Base-by-base conservation (phyloP, 805 yeast genomes). In the Tetrapisispora namnaoensis region DNA sequence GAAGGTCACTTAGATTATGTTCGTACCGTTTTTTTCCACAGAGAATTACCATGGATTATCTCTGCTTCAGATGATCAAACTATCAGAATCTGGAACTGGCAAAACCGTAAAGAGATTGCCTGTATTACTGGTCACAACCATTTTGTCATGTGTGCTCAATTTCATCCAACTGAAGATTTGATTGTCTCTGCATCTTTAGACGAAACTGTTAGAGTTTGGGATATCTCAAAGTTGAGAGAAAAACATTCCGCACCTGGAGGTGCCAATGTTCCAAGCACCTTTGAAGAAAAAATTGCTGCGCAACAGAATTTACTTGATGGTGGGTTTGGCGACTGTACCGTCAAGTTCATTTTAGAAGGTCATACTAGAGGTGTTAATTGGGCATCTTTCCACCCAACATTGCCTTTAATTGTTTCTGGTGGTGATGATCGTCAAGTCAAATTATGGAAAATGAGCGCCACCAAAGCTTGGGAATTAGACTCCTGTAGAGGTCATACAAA, bases 181-280 rank as follows among this genome's bases (percentile, higher is more conserved):
- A 83, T 93, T 58, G 97, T 93, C 24, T 86, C 96, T 34, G 95
- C 97, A 3, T 90, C 97, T 3, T 76, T 95, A 65, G 99, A 93
- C 73, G 96, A 89, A 71, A 88, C 97, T n/a, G 97, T 93, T 36
- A 82, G 99, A 60, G 96, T 93, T 37, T 93, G 99, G 99, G 99
- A 95, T 70, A 91, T 93, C 56, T 79, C 95, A 14, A 97, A 96
- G 2, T 78, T 93, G 63, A 80, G 96, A 67, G 88, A 91, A 73
- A 88, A 86, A 67, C 97, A 93, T 70, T 86, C 96, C 34, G 97
- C 98, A 30, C 85, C 85, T 13, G 79, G 79, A 24, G 64, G 37
- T 17, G 35, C 47, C 14, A 36, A 16, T 21, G 18, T 46, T 27
- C 67, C 51, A 14, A 64, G 63, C 52, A 56, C 72, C 51, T 73